Evolutionary conservation across 2,329 filamentous ascomycete species (phyloP), one percentile per base, ranked within the genome.

Genomic region (Rhynchosporium graminicola): DNA sequence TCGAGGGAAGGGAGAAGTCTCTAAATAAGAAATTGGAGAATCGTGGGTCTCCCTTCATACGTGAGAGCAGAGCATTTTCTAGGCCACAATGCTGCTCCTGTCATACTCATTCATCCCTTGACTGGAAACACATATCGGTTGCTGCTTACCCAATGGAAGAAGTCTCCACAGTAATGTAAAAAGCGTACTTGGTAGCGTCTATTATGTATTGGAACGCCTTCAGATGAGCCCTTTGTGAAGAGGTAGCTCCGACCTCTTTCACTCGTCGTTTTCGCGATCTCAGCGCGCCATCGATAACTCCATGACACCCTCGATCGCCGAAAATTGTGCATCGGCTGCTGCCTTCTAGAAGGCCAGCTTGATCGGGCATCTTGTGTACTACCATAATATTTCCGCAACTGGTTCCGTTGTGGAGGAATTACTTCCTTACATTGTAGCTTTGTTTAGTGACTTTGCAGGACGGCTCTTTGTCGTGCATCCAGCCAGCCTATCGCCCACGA

Each of bases 301-400:
- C 45, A 20, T 58, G 56, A 29, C 13, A 48, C 31, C 48, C 48
- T 38, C n/a, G 29, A 48, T 48, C n/a, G 10, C 56, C 45, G 28
- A 58, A 26, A 48, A 5, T 26, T 20, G n/a, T 10, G 40, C 13
- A n/a, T 48, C 43, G 38, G 43, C 36, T 36, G 28, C 48, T 36
- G 28, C 48, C 15, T 48, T 58, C 56, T 58, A 58, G 45, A 58
- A 58, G 43, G 6, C n/a, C 7, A 33, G 1, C 12, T 56, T 43
- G 40, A 36, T 15, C n/a, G n/a, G 36, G 43, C 6, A 26, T 57
- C 26, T 46, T 33, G 36, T 33, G 54, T n/a, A 36, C 9, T n/a
- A 10, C 4, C 26, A 31, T 31, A 28, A 20, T 40, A 43, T 33
- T 28, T 33, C 28, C 26, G 3, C 33, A 10, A 6, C 33, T 36